These are phyloP conservation scores for Setaria italica DNA, from an alignment of 202 grass and related monocot genomes.

Conservation along the genomic window DNA sequence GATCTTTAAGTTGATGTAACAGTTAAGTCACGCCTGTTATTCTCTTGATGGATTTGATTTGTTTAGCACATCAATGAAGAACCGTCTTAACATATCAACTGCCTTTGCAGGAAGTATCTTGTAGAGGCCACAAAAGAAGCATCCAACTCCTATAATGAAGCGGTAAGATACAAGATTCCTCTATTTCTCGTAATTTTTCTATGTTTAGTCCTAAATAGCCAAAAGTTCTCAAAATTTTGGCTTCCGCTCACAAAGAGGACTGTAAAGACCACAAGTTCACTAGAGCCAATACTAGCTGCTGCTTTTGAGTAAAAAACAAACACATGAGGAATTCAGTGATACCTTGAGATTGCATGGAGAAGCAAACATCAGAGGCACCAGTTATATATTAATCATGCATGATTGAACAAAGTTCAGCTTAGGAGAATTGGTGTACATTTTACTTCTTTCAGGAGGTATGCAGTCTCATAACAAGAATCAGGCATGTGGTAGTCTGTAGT, in stretches of 20 bases:
- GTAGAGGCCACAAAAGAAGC: constrained; percentile 96
- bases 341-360: not conserved
- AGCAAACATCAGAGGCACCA: not conserved
- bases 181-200: not conserved
- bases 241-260: not conserved
- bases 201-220: not conserved
- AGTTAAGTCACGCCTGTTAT: constrained; percentile 1
- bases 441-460: constrained; percentile 5
- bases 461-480: not conserved
- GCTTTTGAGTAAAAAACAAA: not conserved
- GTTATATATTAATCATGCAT: constrained; percentile 10
- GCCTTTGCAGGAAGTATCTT: constrained; percentile 88
- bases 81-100: constrained; percentile 27
- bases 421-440: not conserved
- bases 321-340: not conserved
- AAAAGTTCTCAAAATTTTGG: not conserved
- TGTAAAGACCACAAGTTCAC: not conserved
- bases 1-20: not conserved
- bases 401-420: not conserved
- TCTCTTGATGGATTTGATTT: constrained; percentile 7
- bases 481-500: not conserved
- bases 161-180: constrained; percentile 49
- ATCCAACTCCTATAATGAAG: constrained; percentile 95
- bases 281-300: not conserved
- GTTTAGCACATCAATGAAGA: not conserved